Conservation (phyloP, 73 alveolate species). For the Blepharisma japonicum region DNA sequence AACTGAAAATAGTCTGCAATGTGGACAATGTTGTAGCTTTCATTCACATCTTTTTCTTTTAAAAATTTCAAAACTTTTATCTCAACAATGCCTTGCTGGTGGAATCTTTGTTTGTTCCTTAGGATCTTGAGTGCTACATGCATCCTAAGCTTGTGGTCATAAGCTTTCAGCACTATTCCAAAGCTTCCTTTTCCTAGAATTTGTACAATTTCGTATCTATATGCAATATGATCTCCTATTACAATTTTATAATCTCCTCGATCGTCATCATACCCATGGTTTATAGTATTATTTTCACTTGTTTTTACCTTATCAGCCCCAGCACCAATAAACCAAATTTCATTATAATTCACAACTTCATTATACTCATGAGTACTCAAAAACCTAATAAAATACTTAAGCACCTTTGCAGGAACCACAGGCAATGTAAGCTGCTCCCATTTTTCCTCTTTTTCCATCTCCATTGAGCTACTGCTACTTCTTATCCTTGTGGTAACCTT, state of each 20-base stretch:
- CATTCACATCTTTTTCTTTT: slow-evolving; percentile 44
- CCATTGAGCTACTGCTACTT: no score
- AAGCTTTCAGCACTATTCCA: slow-evolving; percentile 45
- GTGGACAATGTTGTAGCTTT: slow-evolving; percentile 40
- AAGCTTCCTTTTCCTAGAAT: slow-evolving; percentile 52
- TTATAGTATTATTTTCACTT: background rate
- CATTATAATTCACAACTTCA: background rate
- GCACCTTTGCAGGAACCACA: background rate
- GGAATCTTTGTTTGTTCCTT: slow-evolving; percentile 39
- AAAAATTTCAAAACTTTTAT: slow-evolving; percentile 36
- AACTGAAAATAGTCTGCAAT: slow-evolving; percentile 37
- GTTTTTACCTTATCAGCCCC: background rate
- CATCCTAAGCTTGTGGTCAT: background rate
- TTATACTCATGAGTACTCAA: background rate
- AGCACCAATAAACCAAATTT: background rate
- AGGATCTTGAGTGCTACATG: background rate
- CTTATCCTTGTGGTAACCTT: no score
- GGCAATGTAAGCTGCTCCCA: background rate
- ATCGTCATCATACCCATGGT: slow-evolving; percentile 63
- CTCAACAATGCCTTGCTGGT: slow-evolving; percentile 48
- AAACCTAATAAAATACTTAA: background rate
- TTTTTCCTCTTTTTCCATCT: no score
- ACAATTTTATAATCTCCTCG: slow-evolving; percentile 46
- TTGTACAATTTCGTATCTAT: slow-evolving; percentile 50
- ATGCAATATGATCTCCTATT: slow-evolving; percentile 53